A percentile compares a stretch with the other conserved stretches of the same genome.
Conservation (phyloP, 73 alveolate genomes). For the Paramecium primaurelia region DNA sequence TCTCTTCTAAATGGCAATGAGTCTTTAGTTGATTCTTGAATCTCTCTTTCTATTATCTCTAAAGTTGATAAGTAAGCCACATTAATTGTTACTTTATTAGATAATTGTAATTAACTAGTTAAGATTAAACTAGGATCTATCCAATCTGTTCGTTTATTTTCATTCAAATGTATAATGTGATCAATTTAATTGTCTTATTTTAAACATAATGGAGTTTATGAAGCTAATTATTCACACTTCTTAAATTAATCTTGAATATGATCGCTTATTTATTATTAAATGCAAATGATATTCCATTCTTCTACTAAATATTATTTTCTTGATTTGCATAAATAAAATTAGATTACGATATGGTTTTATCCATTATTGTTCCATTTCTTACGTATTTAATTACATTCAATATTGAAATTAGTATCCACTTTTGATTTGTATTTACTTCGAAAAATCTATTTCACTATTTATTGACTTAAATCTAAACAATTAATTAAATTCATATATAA, state of each 20-base stretch:
- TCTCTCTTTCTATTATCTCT: neutral
- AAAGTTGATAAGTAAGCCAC: neutral
- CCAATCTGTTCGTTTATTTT: conserved; percentile 26
- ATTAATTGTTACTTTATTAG: neutral
- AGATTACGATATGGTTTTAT: neutral
- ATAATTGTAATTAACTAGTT: neutral
- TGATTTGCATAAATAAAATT: neutral
- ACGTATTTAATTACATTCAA: neutral
- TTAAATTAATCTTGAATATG: neutral
- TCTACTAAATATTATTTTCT: neutral
- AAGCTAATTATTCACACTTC: neutral
- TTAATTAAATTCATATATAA: neutral
- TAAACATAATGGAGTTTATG: neutral
- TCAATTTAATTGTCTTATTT: neutral
- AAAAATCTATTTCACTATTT: neutral
- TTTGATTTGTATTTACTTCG: neutral
- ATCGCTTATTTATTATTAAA: neutral
- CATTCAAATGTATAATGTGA: neutral
- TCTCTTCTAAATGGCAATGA: neutral
- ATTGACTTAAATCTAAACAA: neutral
- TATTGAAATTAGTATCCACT: neutral
- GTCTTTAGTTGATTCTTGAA: neutral
- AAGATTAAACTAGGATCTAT: neutral
- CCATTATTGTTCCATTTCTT: neutral
- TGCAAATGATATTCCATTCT: conserved; percentile 13